phyloP scores from a whole-genome alignment of 176 grass and related monocot genomes.

The Eragrostis nindensis region DNA sequence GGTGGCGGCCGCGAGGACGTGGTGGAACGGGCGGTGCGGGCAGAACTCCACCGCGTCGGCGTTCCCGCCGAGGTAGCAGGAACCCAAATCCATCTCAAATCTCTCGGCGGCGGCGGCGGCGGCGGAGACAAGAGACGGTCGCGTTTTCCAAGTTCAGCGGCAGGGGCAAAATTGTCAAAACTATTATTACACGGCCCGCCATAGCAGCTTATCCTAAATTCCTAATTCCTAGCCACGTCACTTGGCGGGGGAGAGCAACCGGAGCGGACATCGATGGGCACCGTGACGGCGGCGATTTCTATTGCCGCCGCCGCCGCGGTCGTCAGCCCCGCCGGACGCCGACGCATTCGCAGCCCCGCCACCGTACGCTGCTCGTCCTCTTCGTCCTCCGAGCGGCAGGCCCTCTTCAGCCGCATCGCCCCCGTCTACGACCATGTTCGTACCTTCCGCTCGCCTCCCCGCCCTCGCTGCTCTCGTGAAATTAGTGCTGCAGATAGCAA shows the following conservation, averaged over 20 bases:
- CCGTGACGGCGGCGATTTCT: conserved; percentile 24
- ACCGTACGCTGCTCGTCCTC: conserved; percentile 28
- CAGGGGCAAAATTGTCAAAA: conserved; percentile 49
- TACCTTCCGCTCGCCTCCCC: background rate
- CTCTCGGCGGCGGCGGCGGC: conserved; percentile 4
- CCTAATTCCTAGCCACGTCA: conserved; percentile 17
- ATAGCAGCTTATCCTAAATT: conserved; percentile 17
- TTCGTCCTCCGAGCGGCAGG: conserved; percentile 61
- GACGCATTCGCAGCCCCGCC: background rate
- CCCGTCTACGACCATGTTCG: conserved; percentile 83
- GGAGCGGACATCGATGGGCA: conserved; percentile 32
- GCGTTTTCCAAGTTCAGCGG: background rate
- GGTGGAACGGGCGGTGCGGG: conserved; percentile 56
- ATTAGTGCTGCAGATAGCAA: background rate
- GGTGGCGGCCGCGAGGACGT: conserved; percentile 77
- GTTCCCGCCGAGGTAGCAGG: conserved; percentile 79
- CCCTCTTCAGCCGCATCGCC: conserved; percentile 79
- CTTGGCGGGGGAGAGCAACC: conserved; percentile 20
- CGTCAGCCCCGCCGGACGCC: conserved; percentile 1
- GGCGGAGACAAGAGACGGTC: background rate
- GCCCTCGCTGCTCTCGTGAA: background rate
- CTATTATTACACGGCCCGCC: background rate
- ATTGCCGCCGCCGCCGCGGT: background rate
- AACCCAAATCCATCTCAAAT: conserved; percentile 68
- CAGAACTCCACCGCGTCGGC: conserved; percentile 92